Evolutionary conservation across 2,329 filamentous ascomycete species (phyloP).

Genomic region (Phialocephala sp.): DNA sequence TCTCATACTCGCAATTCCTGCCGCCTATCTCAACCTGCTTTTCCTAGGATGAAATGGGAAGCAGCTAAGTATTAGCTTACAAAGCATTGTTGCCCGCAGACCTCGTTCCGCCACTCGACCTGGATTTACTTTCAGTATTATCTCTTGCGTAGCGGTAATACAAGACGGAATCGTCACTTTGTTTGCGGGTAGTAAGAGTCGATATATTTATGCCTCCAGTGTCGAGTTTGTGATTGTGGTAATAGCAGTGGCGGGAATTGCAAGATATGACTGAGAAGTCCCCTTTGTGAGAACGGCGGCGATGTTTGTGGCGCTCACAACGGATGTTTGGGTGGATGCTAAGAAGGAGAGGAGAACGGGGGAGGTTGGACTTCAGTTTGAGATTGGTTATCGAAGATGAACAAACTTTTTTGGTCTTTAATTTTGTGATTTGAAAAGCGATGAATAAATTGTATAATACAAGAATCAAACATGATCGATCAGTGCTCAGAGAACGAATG

Average conservation of each 20-base stretch:
- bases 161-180: slow-evolving; percentile 30
- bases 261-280: slow-evolving; percentile 27
- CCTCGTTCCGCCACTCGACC: slow-evolving; percentile 26
- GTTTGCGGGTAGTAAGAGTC: slow-evolving; percentile 26
- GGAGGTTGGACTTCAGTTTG: slow-evolving; percentile 25
- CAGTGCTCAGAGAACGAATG: slow-evolving; percentile 26
- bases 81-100: slow-evolving; percentile 34
- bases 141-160: slow-evolving; percentile 26
- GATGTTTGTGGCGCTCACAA: slow-evolving; percentile 32
- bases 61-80: slow-evolving; percentile 13
- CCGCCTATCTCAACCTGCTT: background rate
- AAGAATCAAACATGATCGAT: slow-evolving; percentile 24
- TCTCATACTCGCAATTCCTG: slow-evolving; percentile 28
- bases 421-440: too few relatives aligned
- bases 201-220: slow-evolving; percentile 31
- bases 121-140: slow-evolving; percentile 33
- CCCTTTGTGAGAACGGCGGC: slow-evolving; percentile 32
- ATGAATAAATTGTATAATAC: background rate
- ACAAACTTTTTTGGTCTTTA: too few relatives aligned
- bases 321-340: slow-evolving; percentile 27
- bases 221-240: slow-evolving; percentile 33
- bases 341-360: slow-evolving; percentile 24
- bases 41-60: background rate
- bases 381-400: background rate
- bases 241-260: slow-evolving; percentile 33